phyloP scores from a whole-genome alignment of 805 yeast genomes.

The Candida tammaniensis region DNA sequence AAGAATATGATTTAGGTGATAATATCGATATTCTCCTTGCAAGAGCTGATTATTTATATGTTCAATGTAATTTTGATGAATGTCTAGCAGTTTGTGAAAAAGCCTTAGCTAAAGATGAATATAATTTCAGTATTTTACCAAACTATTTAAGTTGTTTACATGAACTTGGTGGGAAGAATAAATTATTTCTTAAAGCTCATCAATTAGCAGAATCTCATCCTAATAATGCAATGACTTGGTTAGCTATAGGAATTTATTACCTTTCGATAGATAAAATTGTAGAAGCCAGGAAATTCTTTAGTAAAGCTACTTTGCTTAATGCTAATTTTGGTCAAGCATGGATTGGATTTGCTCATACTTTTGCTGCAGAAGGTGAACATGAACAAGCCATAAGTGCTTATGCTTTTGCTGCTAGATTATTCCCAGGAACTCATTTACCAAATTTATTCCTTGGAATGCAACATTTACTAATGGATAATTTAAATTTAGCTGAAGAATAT shows the following conservation, averaged over 20 bases:
- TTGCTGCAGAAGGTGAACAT: conserved; percentile 97
- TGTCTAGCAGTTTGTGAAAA: conserved; percentile 74
- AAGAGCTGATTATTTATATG: conserved; percentile 65
- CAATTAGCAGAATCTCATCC: conserved; percentile 84
- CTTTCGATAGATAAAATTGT: conserved; percentile 65
- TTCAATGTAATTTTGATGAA: conserved; percentile 74
- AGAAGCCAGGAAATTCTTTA: conserved; percentile 85
- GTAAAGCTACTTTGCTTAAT: conserved; percentile 82
- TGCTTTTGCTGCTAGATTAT: conserved; percentile 89
- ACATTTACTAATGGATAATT: conserved; percentile 82
- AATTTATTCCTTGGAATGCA: conserved; percentile 93
- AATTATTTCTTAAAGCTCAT: conserved; percentile 76
- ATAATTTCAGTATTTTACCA: conserved; percentile 71
- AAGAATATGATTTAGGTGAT: conserved; percentile 67
- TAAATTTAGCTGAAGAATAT: conserved; percentile 83
- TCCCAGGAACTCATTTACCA: conserved; percentile 89
- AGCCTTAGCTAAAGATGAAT: conserved; percentile 57
- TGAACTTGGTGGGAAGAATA: conserved; percentile 81
- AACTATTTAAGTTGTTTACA: conserved; percentile 78
- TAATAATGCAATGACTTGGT: conserved; percentile 80
- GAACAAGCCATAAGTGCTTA: conserved; percentile 98
- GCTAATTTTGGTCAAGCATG: conserved; percentile 94
- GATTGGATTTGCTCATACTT: conserved; percentile 98
- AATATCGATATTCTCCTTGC: conserved; percentile 70
- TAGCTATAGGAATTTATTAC: conserved; percentile 89